phyloP scores from a whole-genome alignment of 768 basidiomycete species.

The Boletus eberwhitei region DNA sequence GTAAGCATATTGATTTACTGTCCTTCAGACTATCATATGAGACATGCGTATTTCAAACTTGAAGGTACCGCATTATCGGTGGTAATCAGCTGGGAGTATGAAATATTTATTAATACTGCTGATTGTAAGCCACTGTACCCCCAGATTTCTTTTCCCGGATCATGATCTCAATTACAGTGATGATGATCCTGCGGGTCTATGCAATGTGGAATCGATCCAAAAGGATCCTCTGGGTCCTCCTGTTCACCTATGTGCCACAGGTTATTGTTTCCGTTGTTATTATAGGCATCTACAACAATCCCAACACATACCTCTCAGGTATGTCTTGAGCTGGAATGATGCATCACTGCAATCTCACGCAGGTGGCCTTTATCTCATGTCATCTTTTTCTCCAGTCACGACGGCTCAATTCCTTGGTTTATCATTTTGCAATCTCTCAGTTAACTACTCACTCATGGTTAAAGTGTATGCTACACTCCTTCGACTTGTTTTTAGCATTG shows the following conservation, averaged over 20 bases:
- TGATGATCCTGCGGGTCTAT: not conserved
- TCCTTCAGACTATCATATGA: not conserved
- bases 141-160: not conserved
- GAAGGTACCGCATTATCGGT: not conserved
- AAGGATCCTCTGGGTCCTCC: not conserved
- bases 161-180: not conserved
- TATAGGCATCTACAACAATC: not conserved
- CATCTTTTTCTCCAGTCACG: not conserved
- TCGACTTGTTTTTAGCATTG: not conserved
- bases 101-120: not conserved
- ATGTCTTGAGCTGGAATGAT: not conserved
- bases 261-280: not conserved
- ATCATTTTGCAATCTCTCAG: not conserved
- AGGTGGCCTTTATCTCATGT: no score
- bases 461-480: not conserved
- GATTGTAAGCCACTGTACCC: no score
- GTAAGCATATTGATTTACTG: slow-evolving; percentile 3
- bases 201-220: not conserved
- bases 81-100: not conserved
- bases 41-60: not conserved
- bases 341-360: not conserved
- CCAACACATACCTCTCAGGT: not conserved
- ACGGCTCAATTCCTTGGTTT: not conserved
- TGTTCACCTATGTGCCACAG: not conserved
- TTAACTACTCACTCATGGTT: not conserved